Evolutionary conservation across 768 basidiomycete genomes (phyloP), one percentile per base, ranked within the genome.

Genomic region (Rhodotorula babjevae): DNA sequence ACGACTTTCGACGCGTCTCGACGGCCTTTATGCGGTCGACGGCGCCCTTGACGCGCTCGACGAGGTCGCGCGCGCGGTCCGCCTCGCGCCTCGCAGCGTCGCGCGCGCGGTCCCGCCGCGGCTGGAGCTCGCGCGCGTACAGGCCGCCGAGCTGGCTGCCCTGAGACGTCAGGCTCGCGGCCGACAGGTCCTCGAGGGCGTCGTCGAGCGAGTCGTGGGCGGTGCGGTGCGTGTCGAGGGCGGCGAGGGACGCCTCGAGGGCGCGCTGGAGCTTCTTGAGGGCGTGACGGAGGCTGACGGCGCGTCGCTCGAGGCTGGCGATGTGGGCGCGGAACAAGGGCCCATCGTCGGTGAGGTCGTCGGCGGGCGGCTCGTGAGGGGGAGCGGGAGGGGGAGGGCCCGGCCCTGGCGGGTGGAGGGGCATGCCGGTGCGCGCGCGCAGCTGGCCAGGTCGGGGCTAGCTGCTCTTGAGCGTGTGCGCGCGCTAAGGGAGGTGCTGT

Each of bases 321-420:
- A 73, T 44, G 56, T 63, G 60, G 0, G 77, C 73, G 21, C 72
- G 65, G 31, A 74, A 76, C 6, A 78, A 59, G 0, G 77, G 77
- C 9, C 77, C 77, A 57, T 78, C 77, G 44, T 75, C 76, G 44
- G 61, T 9, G 9, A 57, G 49, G 23, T 57, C 47, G 31, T 61
- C 40, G 23, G 58, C 36, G 36, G 36, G 36, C 36, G 27, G 27
- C 53, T 33, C 18, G 23, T 14, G 3, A 25, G 44, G 2, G 19
- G 25, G 18, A 46, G 25, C 29, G 19, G 46, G 3, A 25, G 44
- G 2, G 19, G 25, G 18, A 46, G 25, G 23, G 19, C 33, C 19
- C 18, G 46, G 33, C 36, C 0, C n/a, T 9, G 49, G 36, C 4
- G 16, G 25, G 1, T 19, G 58, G 12, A 33, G 27, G 7, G 31